Evolutionary conservation across 169 alveolate species (phyloP).

Genomic region (Condylostoma magnum): DNA sequence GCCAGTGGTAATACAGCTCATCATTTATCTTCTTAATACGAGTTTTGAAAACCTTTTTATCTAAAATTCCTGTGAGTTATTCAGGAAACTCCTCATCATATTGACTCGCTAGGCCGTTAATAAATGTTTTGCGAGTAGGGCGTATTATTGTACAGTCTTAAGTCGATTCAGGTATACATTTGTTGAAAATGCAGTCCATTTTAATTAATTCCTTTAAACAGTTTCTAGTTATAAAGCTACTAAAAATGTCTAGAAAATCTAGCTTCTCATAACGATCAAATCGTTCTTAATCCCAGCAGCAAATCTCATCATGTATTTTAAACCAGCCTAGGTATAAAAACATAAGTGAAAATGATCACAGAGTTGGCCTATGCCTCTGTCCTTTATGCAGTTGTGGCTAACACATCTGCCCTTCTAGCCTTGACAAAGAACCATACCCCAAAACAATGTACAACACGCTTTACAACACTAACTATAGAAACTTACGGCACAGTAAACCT

Average conservation of each 20-base stretch:
- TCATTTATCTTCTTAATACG: constrained; percentile 1
- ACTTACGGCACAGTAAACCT: background rate
- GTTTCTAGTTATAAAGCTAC: too few species aligned
- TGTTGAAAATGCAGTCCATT: constrained; percentile 28
- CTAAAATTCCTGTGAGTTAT: background rate
- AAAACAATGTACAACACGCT: constrained; percentile 15
- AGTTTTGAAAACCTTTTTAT: background rate
- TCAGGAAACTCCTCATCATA: constrained; percentile 21
- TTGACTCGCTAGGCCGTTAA: constrained; percentile 3
- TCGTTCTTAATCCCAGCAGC: too few species aligned
- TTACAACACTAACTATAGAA: background rate
- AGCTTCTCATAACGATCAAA: too few species aligned
- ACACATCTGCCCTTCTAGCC: constrained; percentile 15
- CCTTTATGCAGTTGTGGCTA: constrained; percentile 28
- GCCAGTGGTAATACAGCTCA: constrained; percentile 19
- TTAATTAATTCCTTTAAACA: background rate
- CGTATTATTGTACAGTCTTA: background rate
- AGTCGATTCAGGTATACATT: background rate
- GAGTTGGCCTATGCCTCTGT: constrained; percentile 22
- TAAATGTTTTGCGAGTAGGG: constrained; percentile 19
- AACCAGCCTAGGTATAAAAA: too few species aligned
- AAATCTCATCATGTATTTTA: too few species aligned
- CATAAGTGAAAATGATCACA: constrained; percentile 26
- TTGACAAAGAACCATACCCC: constrained; percentile 26
- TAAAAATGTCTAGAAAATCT: too few species aligned